Percentiles rank a stretch among this genome's conserved stretches.
These are phyloP conservation scores for Ophiostoma populinum DNA, from an alignment of 2,329 filamentous ascomycete genomes.

Conservation along the genomic window DNA sequence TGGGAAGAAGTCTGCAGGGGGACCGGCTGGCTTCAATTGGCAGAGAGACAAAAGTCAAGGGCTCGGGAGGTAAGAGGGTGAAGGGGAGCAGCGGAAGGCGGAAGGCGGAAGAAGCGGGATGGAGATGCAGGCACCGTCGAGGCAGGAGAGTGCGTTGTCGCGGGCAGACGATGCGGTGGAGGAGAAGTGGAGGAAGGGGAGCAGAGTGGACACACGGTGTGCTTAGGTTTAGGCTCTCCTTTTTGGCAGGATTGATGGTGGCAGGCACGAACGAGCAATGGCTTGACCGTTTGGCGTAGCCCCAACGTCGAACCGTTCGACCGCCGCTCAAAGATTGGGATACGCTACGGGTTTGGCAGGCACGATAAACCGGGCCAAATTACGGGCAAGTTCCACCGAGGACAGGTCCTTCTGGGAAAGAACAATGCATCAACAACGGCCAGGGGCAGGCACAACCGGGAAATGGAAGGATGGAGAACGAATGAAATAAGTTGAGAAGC, in stretches of 20 bases:
- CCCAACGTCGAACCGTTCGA: no score
- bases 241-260: no score
- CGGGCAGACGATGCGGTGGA: slow-evolving; percentile 3
- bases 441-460: slow-evolving; percentile 1
- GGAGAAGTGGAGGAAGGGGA: slow-evolving; percentile 1
- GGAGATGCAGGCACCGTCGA: slow-evolving; percentile 15
- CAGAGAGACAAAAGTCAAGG: neutral
- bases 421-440: slow-evolving; percentile 2
- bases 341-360: neutral
- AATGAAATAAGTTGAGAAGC: neutral
- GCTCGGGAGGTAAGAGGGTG: neutral
- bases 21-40: no score
- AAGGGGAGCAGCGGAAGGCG: neutral
- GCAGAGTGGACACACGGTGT: neutral
- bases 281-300: no score
- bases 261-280: no score
- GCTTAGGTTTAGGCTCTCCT: no score
- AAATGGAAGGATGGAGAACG: slow-evolving; percentile 1
- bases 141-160: neutral
- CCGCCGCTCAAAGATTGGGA: slow-evolving; percentile 2
- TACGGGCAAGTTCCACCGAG: neutral
- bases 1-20: neutral
- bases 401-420: neutral
- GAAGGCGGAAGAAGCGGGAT: slow-evolving; percentile 1
- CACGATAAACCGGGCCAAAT: neutral